Evolutionary conservation across 306 rosid genomes (phyloP).

Genomic region (Ziziphus jujuba): DNA sequence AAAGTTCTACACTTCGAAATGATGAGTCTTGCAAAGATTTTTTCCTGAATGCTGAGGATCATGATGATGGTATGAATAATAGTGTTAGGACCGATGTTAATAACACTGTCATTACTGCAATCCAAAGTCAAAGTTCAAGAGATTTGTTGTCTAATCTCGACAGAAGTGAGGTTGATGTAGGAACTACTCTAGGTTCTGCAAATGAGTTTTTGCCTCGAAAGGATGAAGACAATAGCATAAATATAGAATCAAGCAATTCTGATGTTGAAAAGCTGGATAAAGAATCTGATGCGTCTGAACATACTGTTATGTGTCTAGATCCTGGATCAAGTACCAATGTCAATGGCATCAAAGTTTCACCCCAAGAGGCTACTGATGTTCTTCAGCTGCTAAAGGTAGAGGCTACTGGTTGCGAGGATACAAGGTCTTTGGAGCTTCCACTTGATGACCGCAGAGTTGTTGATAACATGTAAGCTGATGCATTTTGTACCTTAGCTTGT

Average conservation of each 20-base stretch:
- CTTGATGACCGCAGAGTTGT: slow-evolving; percentile 38
- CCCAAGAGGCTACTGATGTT: slow-evolving; percentile 30
- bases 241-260: slow-evolving; percentile 12
- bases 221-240: slow-evolving; percentile 31
- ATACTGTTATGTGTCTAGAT: slow-evolving; percentile 25
- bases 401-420: slow-evolving; percentile 34
- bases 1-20: slow-evolving; percentile 24
- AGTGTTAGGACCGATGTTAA: slow-evolving; percentile 32
- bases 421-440: slow-evolving; percentile 35
- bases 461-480: slow-evolving; percentile 59
- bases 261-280: slow-evolving; percentile 33
- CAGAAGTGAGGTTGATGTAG: slow-evolving; percentile 33
- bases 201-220: slow-evolving; percentile 32
- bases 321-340: slow-evolving; percentile 23
- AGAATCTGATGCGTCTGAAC: slow-evolving; percentile 36
- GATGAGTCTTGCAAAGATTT: slow-evolving; percentile 35
- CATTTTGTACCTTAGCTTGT: neutral
- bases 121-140: slow-evolving; percentile 24
- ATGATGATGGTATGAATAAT: slow-evolving; percentile 32
- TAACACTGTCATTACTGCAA: slow-evolving; percentile 34
- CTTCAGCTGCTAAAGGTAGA: slow-evolving; percentile 28
- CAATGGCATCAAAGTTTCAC: slow-evolving; percentile 27
- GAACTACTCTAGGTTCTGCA: slow-evolving; percentile 36
- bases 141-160: slow-evolving; percentile 34
- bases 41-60: slow-evolving; percentile 27